phyloP scores from a whole-genome alignment of 2,329 filamentous ascomycete genomes.

The Monosporascus sp. region DNA sequence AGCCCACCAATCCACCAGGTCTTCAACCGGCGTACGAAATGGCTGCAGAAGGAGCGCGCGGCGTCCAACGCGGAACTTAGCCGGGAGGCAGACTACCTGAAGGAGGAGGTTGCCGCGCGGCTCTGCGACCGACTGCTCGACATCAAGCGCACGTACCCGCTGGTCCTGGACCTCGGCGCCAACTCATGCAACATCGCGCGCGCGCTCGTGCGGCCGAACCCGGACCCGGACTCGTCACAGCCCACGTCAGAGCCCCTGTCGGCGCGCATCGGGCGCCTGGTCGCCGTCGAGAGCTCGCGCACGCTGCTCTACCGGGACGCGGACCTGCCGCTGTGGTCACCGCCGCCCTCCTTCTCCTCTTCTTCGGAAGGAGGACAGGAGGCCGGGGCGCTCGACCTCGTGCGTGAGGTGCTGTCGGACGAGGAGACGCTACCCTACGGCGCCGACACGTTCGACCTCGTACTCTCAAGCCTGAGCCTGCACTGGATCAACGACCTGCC shows the following conservation, averaged over 20 bases:
- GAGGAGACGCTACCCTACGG: slow-evolving; percentile 73
- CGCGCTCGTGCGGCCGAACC: slow-evolving; percentile 67
- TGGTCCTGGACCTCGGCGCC: slow-evolving; percentile 86
- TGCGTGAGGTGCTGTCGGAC: slow-evolving; percentile 67
- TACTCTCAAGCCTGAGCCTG: slow-evolving; percentile 81
- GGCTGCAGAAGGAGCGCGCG: slow-evolving; percentile 84
- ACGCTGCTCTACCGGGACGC: slow-evolving; percentile 76
- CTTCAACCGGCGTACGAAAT: slow-evolving; percentile 85
- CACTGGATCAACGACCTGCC: slow-evolving; percentile 99
- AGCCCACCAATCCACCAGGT: slow-evolving; percentile 78
- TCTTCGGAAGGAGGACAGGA: too few species aligned
- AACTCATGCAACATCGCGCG: slow-evolving; percentile 93
- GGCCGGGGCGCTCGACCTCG: slow-evolving; percentile 50
- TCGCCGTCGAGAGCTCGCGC: slow-evolving; percentile 76
- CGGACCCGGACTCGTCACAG: slow-evolving; percentile 52
- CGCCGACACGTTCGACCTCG: slow-evolving; percentile 76
- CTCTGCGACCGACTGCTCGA: slow-evolving; percentile 85
- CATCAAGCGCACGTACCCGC: slow-evolving; percentile 81
- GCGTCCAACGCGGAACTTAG: slow-evolving; percentile 65
- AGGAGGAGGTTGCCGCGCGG: slow-evolving; percentile 82
- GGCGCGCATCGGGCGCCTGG: slow-evolving; percentile 66
- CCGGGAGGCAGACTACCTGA: slow-evolving; percentile 83
- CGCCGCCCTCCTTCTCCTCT: too few species aligned
- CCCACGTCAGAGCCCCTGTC: slow-evolving; percentile 62
- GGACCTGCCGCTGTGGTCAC: slow-evolving; percentile 58